Conservation (phyloP, 257 asterid species). For the Echium plantagineum region DNA sequence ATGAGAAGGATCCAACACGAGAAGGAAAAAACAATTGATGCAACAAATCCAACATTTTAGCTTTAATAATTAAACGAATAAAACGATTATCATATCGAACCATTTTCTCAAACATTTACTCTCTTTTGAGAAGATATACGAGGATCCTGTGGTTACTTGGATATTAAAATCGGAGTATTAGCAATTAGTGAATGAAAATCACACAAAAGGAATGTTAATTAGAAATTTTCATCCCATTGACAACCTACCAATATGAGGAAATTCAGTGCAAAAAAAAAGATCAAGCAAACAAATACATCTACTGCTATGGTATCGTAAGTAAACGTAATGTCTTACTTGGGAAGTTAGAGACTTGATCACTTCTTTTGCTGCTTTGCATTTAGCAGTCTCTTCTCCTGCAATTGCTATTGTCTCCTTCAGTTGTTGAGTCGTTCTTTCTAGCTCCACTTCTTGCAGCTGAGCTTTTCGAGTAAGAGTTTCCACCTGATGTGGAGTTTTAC, state of each 20-base stretch:
- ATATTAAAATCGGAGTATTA: too few relatives aligned
- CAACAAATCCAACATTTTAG: not conserved
- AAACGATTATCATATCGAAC: not conserved
- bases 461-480: slow-evolving; percentile 64
- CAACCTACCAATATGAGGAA: not conserved
- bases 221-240: not conserved
- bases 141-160: not conserved
- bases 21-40: slow-evolving; percentile 2
- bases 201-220: not conserved
- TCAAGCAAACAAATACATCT: slow-evolving; percentile 6
- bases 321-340: slow-evolving; percentile 44
- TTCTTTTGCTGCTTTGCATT: slow-evolving; percentile 97
- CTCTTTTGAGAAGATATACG: not conserved
- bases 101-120: not conserved
- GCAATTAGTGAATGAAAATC: not conserved
- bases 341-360: slow-evolving; percentile 91
- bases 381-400: slow-evolving; percentile 92
- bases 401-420: slow-evolving; percentile 71
- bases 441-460: slow-evolving; percentile 68
- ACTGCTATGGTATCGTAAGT: slow-evolving; percentile 12
- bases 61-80: too few relatives aligned
- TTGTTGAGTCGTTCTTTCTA: slow-evolving; percentile 68
- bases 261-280: not conserved
- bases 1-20: slow-evolving; percentile 7
- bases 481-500: slow-evolving; percentile 39